A percentile compares a stretch with the other conserved stretches of the same genome.
These are phyloP conservation scores for Trebouxia gelatinosa DNA, from an alignment of 163 green algal species.

Conservation along the genomic window DNA sequence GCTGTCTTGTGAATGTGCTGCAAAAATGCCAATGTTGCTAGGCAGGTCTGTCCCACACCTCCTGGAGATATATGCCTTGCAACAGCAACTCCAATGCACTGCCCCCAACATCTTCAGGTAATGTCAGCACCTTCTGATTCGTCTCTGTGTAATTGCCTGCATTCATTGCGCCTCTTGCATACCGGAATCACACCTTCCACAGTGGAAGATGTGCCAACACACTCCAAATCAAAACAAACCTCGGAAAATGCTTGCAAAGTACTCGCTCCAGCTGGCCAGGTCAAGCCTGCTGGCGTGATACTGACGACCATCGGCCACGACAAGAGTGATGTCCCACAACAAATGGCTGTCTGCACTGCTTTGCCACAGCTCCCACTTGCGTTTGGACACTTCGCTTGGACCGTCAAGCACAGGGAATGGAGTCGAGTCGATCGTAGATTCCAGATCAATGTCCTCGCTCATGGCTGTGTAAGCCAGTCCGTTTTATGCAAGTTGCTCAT, in stretches of 20 bases:
- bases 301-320: neutral
- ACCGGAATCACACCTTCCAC: too few species aligned
- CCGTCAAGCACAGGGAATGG: constrained; percentile 13
- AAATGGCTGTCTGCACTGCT: neutral
- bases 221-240: too few species aligned
- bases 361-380: constrained; percentile 24
- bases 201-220: too few species aligned
- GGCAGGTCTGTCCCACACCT: constrained; percentile 2
- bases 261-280: constrained; percentile 27
- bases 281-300: constrained; percentile 23
- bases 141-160: constrained; percentile 28
- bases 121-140: neutral
- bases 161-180: too few species aligned
- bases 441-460: constrained; percentile 21
- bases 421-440: neutral
- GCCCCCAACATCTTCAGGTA: constrained; percentile 15
- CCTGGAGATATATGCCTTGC: constrained; percentile 26
- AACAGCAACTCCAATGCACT: constrained; percentile 16
- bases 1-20: neutral
- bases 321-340: constrained; percentile 27
- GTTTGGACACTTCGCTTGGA: constrained; percentile 12
- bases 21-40: neutral
- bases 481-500: too few species aligned
- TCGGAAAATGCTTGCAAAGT: constrained; percentile 26
- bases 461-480: constrained; percentile 16